Evolutionary conservation across 148 eudicot genomes (phyloP).

Genomic region (Mesembryanthemum crystallinum): DNA sequence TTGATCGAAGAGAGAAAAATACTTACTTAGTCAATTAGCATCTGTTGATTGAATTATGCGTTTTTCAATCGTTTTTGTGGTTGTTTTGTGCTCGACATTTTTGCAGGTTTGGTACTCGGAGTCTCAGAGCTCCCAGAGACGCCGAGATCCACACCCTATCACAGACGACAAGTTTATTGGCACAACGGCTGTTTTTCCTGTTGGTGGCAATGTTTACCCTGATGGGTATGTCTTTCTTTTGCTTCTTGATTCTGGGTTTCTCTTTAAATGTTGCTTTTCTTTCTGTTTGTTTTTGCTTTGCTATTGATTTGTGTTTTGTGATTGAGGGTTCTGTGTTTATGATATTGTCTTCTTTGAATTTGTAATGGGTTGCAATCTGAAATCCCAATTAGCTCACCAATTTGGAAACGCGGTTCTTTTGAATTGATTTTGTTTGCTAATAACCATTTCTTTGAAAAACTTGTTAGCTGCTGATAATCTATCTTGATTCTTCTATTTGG

Average conservation of each 20-base stretch:
- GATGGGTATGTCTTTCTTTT: constrained; percentile 10
- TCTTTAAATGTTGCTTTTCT: neutral
- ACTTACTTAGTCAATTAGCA: no score
- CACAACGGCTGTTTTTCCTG: constrained; percentile 57
- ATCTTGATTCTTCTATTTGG: no score
- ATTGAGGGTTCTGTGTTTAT: neutral
- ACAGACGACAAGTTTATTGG: constrained; percentile 14
- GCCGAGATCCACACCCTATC: neutral
- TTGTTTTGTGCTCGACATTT: constrained; percentile 9
- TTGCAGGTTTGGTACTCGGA: constrained; percentile 25
- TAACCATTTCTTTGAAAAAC: neutral
- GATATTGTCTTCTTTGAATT: neutral
- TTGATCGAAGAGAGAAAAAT: neutral
- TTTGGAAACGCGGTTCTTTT: neutral
- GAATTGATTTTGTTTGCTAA: neutral
- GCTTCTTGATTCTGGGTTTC: neutral
- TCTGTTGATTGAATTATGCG: neutral
- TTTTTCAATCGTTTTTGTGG: neutral
- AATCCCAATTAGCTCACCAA: neutral
- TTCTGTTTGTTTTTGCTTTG: neutral
- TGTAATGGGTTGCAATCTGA: neutral
- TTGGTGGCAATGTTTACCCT: constrained; percentile 77
- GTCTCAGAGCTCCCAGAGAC: constrained; percentile 12
- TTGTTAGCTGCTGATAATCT: neutral
- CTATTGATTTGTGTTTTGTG: neutral